Evolutionary conservation across 768 basidiomycete species (phyloP).

Genomic region (Gautieria morchelliformis): DNA sequence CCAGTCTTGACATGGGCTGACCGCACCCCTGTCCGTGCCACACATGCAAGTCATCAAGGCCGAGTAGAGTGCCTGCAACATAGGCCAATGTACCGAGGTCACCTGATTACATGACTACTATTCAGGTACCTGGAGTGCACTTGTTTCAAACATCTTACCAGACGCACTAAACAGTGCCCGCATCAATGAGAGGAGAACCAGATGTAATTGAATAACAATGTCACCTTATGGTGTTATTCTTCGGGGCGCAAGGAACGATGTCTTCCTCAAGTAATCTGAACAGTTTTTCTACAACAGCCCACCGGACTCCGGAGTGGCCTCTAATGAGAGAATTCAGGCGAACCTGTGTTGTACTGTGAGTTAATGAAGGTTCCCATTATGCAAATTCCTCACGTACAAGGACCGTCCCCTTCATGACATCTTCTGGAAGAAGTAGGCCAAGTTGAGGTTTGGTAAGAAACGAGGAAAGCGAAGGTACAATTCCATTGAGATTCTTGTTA

Average conservation of each 20-base stretch:
- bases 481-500: constrained; percentile 1
- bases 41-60: constrained; percentile 17
- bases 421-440: not conserved
- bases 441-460: not conserved
- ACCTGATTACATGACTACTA: constrained; percentile 7
- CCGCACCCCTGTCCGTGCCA: constrained; percentile 9
- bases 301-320: constrained; percentile 19
- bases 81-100: constrained; percentile 20
- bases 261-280: constrained; percentile 14
- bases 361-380: not conserved
- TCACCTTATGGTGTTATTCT: constrained; percentile 18
- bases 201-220: not conserved
- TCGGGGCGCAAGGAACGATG: constrained; percentile 19
- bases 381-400: not conserved
- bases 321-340: constrained; percentile 19
- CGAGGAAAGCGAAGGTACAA: not conserved
- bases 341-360: constrained; percentile 15
- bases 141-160: not conserved
- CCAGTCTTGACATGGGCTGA: not conserved
- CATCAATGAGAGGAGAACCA: no score
- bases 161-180: not conserved
- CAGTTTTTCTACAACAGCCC: constrained; percentile 16
- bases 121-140: not conserved
- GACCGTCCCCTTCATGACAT: not conserved
- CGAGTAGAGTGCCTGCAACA: constrained; percentile 18